Evolutionary conservation across 495 filamentous ascomycete genomes (phyloP).

Genomic region (Oidiodendron maius): DNA sequence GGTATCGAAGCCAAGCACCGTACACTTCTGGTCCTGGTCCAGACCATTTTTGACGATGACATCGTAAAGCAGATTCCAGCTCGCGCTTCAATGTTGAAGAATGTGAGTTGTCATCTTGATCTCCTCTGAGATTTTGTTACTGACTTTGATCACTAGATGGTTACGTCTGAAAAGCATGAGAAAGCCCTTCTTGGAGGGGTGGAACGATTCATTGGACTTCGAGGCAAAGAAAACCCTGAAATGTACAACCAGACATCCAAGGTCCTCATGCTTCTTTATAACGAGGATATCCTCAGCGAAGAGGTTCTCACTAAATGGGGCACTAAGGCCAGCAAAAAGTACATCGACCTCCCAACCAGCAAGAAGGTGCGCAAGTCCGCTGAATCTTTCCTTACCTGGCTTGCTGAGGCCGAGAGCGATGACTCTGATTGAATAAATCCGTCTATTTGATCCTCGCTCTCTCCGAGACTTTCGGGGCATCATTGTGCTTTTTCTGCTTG

Average conservation of each 20-base stretch:
- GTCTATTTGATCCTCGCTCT: no score
- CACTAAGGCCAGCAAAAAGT: constrained; percentile 92
- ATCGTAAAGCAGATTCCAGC: constrained; percentile 74
- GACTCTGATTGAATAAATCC: constrained; percentile 50
- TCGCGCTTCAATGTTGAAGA: constrained; percentile 81
- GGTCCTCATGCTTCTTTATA: constrained; percentile 81
- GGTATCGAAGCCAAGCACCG: constrained; percentile 94
- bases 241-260: constrained; percentile 73
- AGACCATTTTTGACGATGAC: constrained; percentile 88
- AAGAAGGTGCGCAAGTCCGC: constrained; percentile 95
- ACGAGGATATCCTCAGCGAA: constrained; percentile 81
- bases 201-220: constrained; percentile 72
- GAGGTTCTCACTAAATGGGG: constrained; percentile 89
- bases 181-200: constrained; percentile 97
- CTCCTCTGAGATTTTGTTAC: constrained; percentile 10
- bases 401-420: constrained; percentile 82
- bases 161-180: constrained; percentile 85
- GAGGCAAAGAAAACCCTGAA: constrained; percentile 70
- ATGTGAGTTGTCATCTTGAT: constrained; percentile 41
- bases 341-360: constrained; percentile 81
- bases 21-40: constrained; percentile 84
- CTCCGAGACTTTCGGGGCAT: no score
- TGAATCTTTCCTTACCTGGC: constrained; percentile 90
- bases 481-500: not conserved
- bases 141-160: constrained; percentile 57